Evolutionary conservation across 2,329 filamentous ascomycete species (phyloP), one percentile per base, ranked within the genome.

Genomic region (Xylaria sp.): DNA sequence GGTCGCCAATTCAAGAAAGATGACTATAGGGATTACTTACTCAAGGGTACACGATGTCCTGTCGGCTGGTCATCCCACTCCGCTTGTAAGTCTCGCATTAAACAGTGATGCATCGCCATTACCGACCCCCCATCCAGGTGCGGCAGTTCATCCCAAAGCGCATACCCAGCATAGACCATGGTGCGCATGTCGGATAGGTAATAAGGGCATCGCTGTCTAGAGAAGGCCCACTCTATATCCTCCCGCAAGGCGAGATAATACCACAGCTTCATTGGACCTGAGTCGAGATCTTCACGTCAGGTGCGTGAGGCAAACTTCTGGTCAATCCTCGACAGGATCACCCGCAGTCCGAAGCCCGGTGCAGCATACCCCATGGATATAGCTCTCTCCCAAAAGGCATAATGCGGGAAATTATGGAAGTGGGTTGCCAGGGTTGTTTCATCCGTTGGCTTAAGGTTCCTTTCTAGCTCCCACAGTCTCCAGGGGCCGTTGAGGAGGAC

Each of bases 201-300:
- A n/a, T 6, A 10, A 39, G 12, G 25, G 52, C 15, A 4, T 46
- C 13, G 41, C 15, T 15, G 18, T 13, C 8, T n/a, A 12, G 7
- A 5, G 48, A 28, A 31, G 15, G 3, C 9, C 6, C 20, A 46
- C 18, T 51, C 62, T 18, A 23, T 1, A 6, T 13, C 6, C 13
- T 43, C 3, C 5, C 9, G 18, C 5, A 64, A 6, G 20, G 48
- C 28, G 3, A 59, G 10, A 6, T n/a, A 18, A 43, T 58, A 59
- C 62, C 62, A 64, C 20, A 41, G 8, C 55, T 33, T 64, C 62
- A 64, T 58, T 23, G 54, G 54, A n/a, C 62, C 54, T 1, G 9
- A 1, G 12, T 59, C 54, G 15, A 41, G 3, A 12, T 64, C 43
- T 3, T n/a, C 3, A 5, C 10, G 3, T 4, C 15, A 58, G 52